These are phyloP conservation scores for Dictyostelium purpureum DNA, from an alignment of 78 protist species.

Conservation along the genomic window DNA sequence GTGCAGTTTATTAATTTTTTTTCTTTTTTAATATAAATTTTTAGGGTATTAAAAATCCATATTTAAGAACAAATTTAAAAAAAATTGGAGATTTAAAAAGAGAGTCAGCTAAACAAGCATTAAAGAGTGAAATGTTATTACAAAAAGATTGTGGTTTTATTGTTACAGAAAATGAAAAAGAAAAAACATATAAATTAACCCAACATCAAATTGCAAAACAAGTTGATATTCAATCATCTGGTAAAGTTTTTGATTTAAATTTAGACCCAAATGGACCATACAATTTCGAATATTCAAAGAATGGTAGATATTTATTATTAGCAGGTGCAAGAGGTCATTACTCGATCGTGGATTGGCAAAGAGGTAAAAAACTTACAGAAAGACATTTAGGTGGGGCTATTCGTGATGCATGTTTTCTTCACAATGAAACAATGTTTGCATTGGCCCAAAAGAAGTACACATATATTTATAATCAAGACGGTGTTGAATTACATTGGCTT, in stretches of 20 bases:
- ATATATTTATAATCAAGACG: constrained; percentile 93
- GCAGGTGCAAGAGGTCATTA: constrained; percentile 97
- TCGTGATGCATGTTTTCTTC: constrained; percentile 90
- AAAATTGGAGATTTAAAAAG: not conserved
- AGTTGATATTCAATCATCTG: constrained; percentile 83
- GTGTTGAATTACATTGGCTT: constrained; percentile 96
- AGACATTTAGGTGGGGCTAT: constrained; percentile 85
- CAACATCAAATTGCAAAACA: constrained; percentile 79
- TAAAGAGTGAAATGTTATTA: constrained; percentile 38
- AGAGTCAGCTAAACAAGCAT: constrained; percentile 29
- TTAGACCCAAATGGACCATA: constrained; percentile 93
- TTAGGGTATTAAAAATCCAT: constrained; percentile 64
- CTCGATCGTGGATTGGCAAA: constrained; percentile 90
- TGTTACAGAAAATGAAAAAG: constrained; percentile 90
- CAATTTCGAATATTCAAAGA: constrained; percentile 68
- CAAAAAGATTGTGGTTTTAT: constrained; percentile 50
- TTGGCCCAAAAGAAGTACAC: constrained; percentile 95
- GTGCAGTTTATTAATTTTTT: not conserved
- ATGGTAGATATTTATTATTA: constrained; percentile 90
- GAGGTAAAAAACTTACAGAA: constrained; percentile 83
- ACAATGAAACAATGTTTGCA: constrained; percentile 95
- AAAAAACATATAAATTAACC: constrained; percentile 84
- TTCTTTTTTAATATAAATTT: not conserved
- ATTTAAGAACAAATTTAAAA: constrained; percentile 3
- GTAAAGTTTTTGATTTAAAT: constrained; percentile 81